A percentile compares a stretch with the other conserved stretches of the same genome.
Evolutionary conservation across 2,329 filamentous ascomycete genomes (phyloP).

Genomic region (Xylaria arbuscula): DNA sequence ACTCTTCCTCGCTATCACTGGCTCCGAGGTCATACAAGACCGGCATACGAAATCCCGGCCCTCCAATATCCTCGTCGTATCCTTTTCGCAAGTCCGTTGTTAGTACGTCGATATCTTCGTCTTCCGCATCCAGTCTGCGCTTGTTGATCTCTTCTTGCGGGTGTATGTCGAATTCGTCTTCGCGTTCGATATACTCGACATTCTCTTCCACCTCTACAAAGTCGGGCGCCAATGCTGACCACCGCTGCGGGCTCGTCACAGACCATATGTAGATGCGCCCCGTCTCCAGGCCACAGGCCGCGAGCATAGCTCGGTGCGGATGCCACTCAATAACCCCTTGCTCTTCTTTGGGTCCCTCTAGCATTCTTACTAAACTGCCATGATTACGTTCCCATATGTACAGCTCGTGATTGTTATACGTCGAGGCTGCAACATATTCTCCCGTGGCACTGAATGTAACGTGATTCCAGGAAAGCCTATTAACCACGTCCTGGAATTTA

Average conservation of each 20-base stretch:
- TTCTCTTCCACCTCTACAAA: slow-evolving; percentile 99
- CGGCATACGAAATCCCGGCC: slow-evolving; percentile 84
- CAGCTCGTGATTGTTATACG: slow-evolving; percentile 98
- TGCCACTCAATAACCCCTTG: slow-evolving; percentile 98
- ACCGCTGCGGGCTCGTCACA: slow-evolving; percentile 92
- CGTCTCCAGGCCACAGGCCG: slow-evolving; percentile 91
- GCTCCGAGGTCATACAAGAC: slow-evolving; percentile 93
- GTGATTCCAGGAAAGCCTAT: slow-evolving; percentile 94
- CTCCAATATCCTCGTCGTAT: slow-evolving; percentile 66
- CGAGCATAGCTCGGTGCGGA: slow-evolving; percentile 85
- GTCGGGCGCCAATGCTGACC: slow-evolving; percentile 96
- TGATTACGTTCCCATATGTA: slow-evolving; percentile 98
- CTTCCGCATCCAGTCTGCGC: slow-evolving; percentile 87
- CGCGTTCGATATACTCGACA: slow-evolving; percentile 92
- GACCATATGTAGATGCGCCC: slow-evolving; percentile 97
- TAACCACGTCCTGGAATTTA: slow-evolving; percentile 98
- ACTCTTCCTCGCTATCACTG: slow-evolving; percentile 95
- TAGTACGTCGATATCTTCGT: slow-evolving; percentile 92
- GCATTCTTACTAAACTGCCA: slow-evolving; percentile 93
- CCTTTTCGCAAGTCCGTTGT: slow-evolving; percentile 76
- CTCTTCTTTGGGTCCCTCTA: slow-evolving; percentile 97
- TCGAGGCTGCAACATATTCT: slow-evolving; percentile 95
- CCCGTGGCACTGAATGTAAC: slow-evolving; percentile 94
- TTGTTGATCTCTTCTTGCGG: slow-evolving; percentile 95
- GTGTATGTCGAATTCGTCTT: slow-evolving; percentile 99